phyloP scores from a whole-genome alignment of 2,329 filamentous ascomycete genomes.

The Alternaria burnsii region DNA sequence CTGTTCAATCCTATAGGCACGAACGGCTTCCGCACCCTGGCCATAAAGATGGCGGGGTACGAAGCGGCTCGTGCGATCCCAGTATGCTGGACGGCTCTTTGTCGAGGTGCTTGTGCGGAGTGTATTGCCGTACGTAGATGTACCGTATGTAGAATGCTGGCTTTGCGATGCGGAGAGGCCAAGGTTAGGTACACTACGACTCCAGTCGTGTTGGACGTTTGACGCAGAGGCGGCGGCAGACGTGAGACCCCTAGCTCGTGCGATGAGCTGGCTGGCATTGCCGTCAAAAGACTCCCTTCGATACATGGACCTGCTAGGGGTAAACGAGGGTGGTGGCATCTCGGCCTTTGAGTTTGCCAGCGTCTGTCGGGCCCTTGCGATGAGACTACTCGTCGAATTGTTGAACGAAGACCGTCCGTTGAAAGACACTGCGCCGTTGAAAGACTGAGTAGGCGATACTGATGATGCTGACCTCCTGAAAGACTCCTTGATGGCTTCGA shows the following conservation, averaged over 20 bases:
- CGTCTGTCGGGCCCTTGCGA: constrained; percentile 23
- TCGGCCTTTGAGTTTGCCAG: constrained; percentile 10
- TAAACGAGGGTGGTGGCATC: constrained; percentile 8
- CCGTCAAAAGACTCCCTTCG: constrained; percentile 15
- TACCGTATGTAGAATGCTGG: constrained; percentile 22
- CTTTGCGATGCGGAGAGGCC: constrained; percentile 22
- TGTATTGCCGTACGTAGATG: constrained; percentile 27
- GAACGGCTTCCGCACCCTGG: constrained; percentile 43
- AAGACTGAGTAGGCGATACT: constrained; percentile 14
- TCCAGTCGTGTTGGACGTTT: constrained; percentile 32
- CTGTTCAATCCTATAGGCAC: constrained; percentile 34
- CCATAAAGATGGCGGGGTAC: constrained; percentile 49
- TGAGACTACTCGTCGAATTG: constrained; percentile 11
- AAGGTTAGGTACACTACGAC: constrained; percentile 39
- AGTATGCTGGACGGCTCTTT: constrained; percentile 40
- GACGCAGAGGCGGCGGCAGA: constrained; percentile 13
- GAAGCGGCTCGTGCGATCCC: constrained; percentile 44
- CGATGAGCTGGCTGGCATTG: constrained; percentile 26
- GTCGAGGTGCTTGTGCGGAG: constrained; percentile 17
- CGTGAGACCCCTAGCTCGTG: constrained; percentile 26
- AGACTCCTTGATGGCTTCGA: constrained; percentile 31
- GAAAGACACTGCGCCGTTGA: constrained; percentile 13
- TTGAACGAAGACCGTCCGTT: constrained; percentile 23
- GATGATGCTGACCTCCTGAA: constrained; percentile 23
- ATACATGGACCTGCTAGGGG: constrained; percentile 16